phyloP scores from a whole-genome alignment of 306 rosid species.

The Prunus kanzakura region DNA sequence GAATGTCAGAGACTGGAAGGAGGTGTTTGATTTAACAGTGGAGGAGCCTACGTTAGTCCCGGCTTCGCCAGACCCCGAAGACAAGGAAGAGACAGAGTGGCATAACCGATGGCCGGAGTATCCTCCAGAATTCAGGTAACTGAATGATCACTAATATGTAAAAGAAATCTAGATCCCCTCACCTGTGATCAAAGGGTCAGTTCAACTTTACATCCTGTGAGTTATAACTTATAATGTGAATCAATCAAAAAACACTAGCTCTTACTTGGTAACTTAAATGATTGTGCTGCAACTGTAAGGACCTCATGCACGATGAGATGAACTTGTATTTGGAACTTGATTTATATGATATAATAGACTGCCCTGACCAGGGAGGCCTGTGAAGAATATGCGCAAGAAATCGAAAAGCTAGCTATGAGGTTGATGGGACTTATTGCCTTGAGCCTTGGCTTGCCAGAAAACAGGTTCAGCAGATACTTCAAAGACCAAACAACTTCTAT shows the following conservation, averaged over 20 bases:
- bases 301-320: no score
- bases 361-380: slow-evolving; percentile 28
- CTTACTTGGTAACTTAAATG: no score
- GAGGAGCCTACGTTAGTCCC: slow-evolving; percentile 32
- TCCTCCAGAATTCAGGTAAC: slow-evolving; percentile 52
- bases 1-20: slow-evolving; percentile 72
- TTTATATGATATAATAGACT: neutral
- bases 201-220: no score
- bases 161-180: no score
- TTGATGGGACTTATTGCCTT: slow-evolving; percentile 46
- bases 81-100: slow-evolving; percentile 25
- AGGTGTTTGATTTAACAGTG: slow-evolving; percentile 46
- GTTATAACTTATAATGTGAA: no score
- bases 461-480: slow-evolving; percentile 41
- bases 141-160: neutral
- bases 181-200: no score
- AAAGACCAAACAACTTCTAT: slow-evolving; percentile 38
- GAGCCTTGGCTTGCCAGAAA: slow-evolving; percentile 46
- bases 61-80: slow-evolving; percentile 25
- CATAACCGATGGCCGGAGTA: slow-evolving; percentile 35
- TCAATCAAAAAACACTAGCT: no score
- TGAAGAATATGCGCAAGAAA: slow-evolving; percentile 35
- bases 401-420: slow-evolving; percentile 38
- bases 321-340: no score
- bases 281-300: no score